Base-by-base conservation (phyloP, 805 yeast genomes). In the Starmerella scarabaei region DNA sequence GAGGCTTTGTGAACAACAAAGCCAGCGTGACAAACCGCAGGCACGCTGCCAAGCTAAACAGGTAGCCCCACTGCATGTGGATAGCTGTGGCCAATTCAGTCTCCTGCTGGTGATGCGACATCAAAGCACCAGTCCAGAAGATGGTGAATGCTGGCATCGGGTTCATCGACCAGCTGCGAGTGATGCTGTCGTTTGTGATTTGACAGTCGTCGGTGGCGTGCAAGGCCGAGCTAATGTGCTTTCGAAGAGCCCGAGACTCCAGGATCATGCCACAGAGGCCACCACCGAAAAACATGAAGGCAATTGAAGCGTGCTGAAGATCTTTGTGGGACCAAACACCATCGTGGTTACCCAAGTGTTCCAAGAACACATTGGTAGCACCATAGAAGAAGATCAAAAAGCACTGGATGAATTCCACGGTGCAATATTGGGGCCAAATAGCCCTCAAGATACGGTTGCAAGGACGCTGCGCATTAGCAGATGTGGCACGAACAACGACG, bases 61-160 rank as follows among this genome's bases (percentile, higher is more conserved):
- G 61, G 42, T 71, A 68, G 6, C 98, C 98, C 98, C 98, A 91
- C 61, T 85, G 96, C 39, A 71, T 64, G 59, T 91, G 98, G 46
- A 91, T 72, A 15, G 61, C 65, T 2, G 96, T 84, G 2, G 95
- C 77, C 24, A 80, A 68, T 39, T 58, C 65, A 1, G 91, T 77
- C 5, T 86, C 80, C 61, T 91, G 98, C 30, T 75, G 76, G 61
- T 91, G 98, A 59, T 80, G 83, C 1, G 96, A 85, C 98, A 91
- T 91, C 46, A 91, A 67, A 12, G 79, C 69, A 21, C 98, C 98
- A 1, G 97, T 91, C 94, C 95, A 91, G 63, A 82, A 91, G 26
- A 91, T 81, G 2, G 93, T 84, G 49, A 91, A 72, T 1, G 82
- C 76, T 3, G 97, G 96, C 72, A 91, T 84, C 26, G 96, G 96